Conservation (phyloP, 345 rosid species). For the Clausena lansium region DNA sequence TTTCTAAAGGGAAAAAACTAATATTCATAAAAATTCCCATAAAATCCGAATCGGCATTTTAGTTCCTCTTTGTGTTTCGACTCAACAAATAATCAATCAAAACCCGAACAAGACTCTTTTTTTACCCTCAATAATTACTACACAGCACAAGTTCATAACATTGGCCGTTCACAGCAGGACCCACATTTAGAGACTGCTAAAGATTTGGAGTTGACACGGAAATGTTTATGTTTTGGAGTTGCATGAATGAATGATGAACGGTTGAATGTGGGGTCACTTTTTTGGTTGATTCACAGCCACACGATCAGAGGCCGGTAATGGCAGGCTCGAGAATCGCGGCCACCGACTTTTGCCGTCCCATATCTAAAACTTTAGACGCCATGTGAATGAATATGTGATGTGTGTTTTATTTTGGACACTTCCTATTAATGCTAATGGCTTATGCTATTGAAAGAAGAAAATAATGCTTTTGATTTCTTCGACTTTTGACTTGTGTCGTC, state of each 20-base stretch:
- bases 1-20: too few species aligned
- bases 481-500: not conserved
- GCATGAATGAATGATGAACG: not conserved
- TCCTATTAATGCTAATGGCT: not conserved
- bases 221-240: not conserved
- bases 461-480: not conserved
- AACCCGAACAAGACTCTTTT: not conserved
- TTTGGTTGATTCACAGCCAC: conserved; percentile 3
- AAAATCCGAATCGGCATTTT: too few species aligned
- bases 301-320: not conserved
- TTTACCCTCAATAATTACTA: not conserved
- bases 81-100: too few species aligned
- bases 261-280: not conserved
- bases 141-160: not conserved
- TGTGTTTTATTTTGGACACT: not conserved
- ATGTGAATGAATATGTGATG: not conserved
- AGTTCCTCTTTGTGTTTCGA: too few species aligned
- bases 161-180: not conserved
- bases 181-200: too few species aligned
- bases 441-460: not conserved
- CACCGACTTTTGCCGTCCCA: conserved; percentile 9
- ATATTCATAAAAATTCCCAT: too few species aligned
- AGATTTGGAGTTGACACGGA: not conserved
- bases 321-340: not conserved
- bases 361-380: not conserved